Base-by-base conservation (phyloP, 257 asterid species). In the Plectranthus barbatus region DNA sequence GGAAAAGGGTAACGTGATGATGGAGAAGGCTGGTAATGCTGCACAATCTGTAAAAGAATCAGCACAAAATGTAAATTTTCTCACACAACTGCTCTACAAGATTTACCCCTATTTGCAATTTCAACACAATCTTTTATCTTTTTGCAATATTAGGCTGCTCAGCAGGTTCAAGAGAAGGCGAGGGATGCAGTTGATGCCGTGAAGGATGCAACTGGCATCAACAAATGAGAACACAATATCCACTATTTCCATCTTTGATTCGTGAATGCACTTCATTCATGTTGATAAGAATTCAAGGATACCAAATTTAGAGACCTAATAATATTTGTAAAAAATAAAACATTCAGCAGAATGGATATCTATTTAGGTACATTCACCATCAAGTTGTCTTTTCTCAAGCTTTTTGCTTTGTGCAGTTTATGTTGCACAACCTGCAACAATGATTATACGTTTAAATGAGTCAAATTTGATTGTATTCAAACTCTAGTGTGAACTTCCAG, bases 31-130 rank as follows among this genome's bases (percentile, higher is more conserved):
- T 21, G 10, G 72, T 36, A 74, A 72, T 23, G 84, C 68, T 78
- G 90, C 84, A 46, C 81, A 83, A 49, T 75, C 83, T 20, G 81
- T 74, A 9, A 80, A 73, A 68, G 86, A 83, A 42, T 67, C 90
- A 33, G 21, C 74, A 67, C 84, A 78, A 21, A 62, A 76, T 52
- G 83, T 82, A 69, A 37, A 4, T 34, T n/a, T n/a, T n/a, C n/a
- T n/a, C n/a, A n/a, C n/a, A n/a, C n/a, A n/a, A n/a, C n/a, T n/a
- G n/a, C n/a, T n/a, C n/a, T n/a, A n/a, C n/a, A n/a, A n/a, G n/a
- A n/a, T n/a, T n/a, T n/a, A n/a, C n/a, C n/a, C n/a, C n/a, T n/a
- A n/a, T n/a, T n/a, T n/a, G n/a, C n/a, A n/a, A n/a, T n/a, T n/a
- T n/a, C n/a, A n/a, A n/a, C n/a, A n/a, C n/a, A 12, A 2, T 39